Percentiles rank a stretch among this genome's conserved stretches.
Conservation (phyloP, 768 basidiomycete species). For the Leccinellum albellum region DNA sequence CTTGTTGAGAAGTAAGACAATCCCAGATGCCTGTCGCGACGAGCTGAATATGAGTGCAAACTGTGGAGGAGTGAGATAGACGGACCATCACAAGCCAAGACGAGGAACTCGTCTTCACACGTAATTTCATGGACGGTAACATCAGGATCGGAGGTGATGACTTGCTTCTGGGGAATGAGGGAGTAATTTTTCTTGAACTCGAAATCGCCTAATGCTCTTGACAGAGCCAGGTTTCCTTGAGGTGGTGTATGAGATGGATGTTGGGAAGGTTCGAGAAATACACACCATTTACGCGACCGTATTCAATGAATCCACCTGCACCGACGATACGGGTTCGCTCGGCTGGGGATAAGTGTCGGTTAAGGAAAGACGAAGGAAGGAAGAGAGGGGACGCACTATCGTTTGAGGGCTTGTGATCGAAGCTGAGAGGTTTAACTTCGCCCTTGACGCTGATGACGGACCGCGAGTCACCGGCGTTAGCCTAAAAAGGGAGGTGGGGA, state of each 20-base stretch:
- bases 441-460: slow-evolving; percentile 85
- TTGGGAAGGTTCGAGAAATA: not conserved
- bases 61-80: not conserved
- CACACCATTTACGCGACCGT: slow-evolving; percentile 92
- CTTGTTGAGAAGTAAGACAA: slow-evolving; percentile 90
- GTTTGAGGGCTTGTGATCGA: slow-evolving; percentile 94
- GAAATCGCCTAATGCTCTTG: slow-evolving; percentile 94
- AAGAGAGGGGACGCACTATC: slow-evolving; percentile 50
- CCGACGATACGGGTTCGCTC: slow-evolving; percentile 83
- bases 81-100: slow-evolving; percentile 96
- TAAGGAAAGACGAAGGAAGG: not conserved
- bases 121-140: slow-evolving; percentile 77
- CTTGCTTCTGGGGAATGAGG: slow-evolving; percentile 81
- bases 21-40: slow-evolving; percentile 89
- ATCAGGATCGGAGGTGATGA: slow-evolving; percentile 94
- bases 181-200: slow-evolving; percentile 95
- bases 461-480: slow-evolving; percentile 96
- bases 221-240: slow-evolving; percentile 90
- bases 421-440: slow-evolving; percentile 82
- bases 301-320: slow-evolving; percentile 96
- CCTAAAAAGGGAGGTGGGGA: slow-evolving; percentile 45
- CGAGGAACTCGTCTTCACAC: slow-evolving; percentile 91
- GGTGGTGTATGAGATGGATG: not conserved
- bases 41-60: slow-evolving; percentile 4
- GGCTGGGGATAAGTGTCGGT: slow-evolving; percentile 37